phyloP scores from a whole-genome alignment of 2,329 filamentous ascomycete genomes.

The Aaosphaeria pasadenensis region DNA sequence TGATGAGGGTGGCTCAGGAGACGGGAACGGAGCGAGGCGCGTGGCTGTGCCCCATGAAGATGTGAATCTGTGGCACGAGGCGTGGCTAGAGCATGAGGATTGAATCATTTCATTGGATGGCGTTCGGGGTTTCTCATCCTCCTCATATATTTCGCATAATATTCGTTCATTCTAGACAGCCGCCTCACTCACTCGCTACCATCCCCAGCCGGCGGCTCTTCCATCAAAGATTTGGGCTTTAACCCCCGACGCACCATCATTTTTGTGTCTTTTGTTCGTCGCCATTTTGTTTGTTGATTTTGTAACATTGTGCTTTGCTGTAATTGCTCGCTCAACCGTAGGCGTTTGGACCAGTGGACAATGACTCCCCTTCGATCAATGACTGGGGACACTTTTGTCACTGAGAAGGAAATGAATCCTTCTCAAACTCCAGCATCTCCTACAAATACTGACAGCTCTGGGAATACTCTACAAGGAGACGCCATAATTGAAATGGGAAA shows the following conservation, averaged over 20 bases:
- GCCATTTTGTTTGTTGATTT: too few species aligned
- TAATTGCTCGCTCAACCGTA: too few species aligned
- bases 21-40: background rate
- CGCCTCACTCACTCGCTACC: too few species aligned
- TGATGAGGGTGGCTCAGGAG: too few species aligned
- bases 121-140: background rate
- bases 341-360: background rate
- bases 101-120: background rate
- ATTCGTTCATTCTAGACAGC: too few species aligned
- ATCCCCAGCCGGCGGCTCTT: too few species aligned
- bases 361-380: conserved; percentile 30
- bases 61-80: conserved; percentile 1
- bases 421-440: conserved; percentile 16
- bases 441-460: conserved; percentile 21
- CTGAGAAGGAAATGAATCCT: conserved; percentile 14
- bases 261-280: too few species aligned
- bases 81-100: conserved; percentile 1
- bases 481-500: conserved; percentile 29
- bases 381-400: conserved; percentile 29
- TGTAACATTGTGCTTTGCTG: too few species aligned
- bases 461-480: conserved; percentile 24
- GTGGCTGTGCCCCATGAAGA: background rate
- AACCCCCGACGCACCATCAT: too few species aligned
- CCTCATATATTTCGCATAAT: too few species aligned
- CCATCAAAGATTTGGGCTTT: too few species aligned